A percentile compares a stretch with the other conserved stretches of the same genome.
phyloP scores from a whole-genome alignment of 306 rosid species.

The Fagus crenata region DNA sequence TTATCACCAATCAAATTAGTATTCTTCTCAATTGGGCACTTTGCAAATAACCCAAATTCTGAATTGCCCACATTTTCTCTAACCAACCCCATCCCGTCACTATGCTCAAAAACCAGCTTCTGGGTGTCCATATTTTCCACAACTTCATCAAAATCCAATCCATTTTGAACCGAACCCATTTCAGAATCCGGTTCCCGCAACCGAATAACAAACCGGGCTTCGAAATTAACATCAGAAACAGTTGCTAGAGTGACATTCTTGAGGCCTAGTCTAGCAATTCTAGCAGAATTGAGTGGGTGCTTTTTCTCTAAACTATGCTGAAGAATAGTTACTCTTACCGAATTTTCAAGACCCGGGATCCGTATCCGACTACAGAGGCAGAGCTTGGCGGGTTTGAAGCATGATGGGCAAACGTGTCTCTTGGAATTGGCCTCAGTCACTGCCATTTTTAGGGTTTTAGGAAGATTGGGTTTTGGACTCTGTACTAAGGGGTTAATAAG shows the following conservation, averaged over 20 bases:
- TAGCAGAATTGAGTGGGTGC: constrained; percentile 82
- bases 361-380: constrained; percentile 75
- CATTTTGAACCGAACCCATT: constrained; percentile 16
- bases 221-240: constrained; percentile 68
- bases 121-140: constrained; percentile 27
- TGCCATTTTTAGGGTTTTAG: constrained; percentile 39
- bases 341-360: constrained; percentile 48
- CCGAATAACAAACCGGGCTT: constrained; percentile 50
- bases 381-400: constrained; percentile 69
- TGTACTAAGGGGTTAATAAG: not conserved
- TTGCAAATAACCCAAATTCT: constrained; percentile 2
- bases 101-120: constrained; percentile 19
- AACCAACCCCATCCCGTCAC: not conserved
- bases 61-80: constrained; percentile 7
- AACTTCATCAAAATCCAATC: constrained; percentile 20
- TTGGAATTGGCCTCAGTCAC: constrained; percentile 41
- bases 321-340: constrained; percentile 67
- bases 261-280: constrained; percentile 73
- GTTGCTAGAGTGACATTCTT: constrained; percentile 56
- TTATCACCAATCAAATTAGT: constrained; percentile 21
- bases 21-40: constrained; percentile 15
- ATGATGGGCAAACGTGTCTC: constrained; percentile 69
- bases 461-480: constrained; percentile 12
- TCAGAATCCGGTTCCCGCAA: constrained; percentile 29
- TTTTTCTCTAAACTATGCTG: constrained; percentile 71